Base-by-base conservation (phyloP, 768 basidiomycete genomes). In the Lactarius indigo region DNA sequence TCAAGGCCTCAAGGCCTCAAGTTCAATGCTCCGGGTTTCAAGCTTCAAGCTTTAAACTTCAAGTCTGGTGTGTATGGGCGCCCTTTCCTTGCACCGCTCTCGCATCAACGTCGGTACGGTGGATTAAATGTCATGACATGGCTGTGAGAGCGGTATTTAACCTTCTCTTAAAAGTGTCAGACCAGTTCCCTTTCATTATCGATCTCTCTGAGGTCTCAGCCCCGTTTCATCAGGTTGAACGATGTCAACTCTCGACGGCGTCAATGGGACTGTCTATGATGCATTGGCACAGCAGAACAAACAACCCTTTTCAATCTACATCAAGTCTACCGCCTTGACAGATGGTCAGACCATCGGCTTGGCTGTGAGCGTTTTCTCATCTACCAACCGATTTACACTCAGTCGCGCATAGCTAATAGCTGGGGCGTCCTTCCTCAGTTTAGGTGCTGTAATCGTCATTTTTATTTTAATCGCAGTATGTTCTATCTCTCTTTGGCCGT, bases 301-400 rank as follows among this genome's bases (percentile, higher is more conserved):
- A 5, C 13, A 9, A 7, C 33, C 39, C 17, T 9, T 44, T 31
- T 20, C n/a, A 20, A 35, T 5, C 31, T 3, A 61, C 30, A 2
- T 6, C 15, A n/a, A 39, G 20, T 3, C 35, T 0, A 10, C 20
- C 23, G 76, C 75, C 59, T 65, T 78, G 31, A 76, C 74, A 5
- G 72, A 76, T 6, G 76, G 75, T 17, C 69, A 79, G 58, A 77
- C 2, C 74, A 78, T 79, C 55, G 78, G 76, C 4, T 69, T 79
- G 54, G 75, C 77, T 20, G 78, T 79, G 57, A 23, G 59, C 6
- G n/a, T 68, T 35, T 20, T 26, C 17, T 37, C 30, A 28, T 47
- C 44, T 59, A 55, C 60, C 30, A 26, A 17, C 9, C 6, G 30
- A n/a, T 42, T 60, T 59, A 12, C 31, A n/a, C 18, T 33, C 42